Percentiles rank a stretch among this genome's conserved stretches.
phyloP scores from a whole-genome alignment of 2,329 filamentous ascomycete species.

The Amphichorda felina region DNA sequence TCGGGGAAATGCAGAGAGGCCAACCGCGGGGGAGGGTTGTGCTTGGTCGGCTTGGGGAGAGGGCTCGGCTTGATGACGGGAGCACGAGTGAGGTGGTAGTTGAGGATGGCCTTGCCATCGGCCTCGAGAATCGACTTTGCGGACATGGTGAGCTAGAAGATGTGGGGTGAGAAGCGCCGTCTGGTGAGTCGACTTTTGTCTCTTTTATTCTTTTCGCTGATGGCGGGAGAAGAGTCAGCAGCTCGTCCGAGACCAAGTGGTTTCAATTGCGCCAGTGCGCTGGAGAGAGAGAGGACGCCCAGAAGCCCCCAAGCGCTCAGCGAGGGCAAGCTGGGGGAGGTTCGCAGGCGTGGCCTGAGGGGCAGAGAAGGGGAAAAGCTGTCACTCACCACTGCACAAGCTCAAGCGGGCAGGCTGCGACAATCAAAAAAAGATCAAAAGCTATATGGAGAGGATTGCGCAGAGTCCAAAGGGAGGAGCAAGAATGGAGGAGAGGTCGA shows the following conservation, averaged over 20 bases:
- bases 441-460: not conserved
- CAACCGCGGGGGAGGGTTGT: conserved; percentile 87
- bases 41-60: conserved; percentile 69
- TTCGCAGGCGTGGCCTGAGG: no score
- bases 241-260: not conserved
- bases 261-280: not conserved
- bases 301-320: no score
- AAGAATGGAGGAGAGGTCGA: not conserved
- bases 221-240: no score
- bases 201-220: not conserved
- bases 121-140: conserved; percentile 96
- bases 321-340: no score
- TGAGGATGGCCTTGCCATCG: conserved; percentile 99
- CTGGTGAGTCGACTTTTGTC: not conserved
- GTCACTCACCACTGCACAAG: conserved; percentile 4
- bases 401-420: conserved; percentile 2
- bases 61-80: conserved; percentile 96
- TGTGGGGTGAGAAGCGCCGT: conserved; percentile 7
- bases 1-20: conserved; percentile 89
- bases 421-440: not conserved
- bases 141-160: conserved; percentile 25
- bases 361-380: not conserved
- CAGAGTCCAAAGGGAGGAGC: not conserved
- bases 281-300: no score
- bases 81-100: conserved; percentile 98